Conservation (phyloP, 495 filamentous ascomycete species). For the Aspergillus taichungensis region DNA sequence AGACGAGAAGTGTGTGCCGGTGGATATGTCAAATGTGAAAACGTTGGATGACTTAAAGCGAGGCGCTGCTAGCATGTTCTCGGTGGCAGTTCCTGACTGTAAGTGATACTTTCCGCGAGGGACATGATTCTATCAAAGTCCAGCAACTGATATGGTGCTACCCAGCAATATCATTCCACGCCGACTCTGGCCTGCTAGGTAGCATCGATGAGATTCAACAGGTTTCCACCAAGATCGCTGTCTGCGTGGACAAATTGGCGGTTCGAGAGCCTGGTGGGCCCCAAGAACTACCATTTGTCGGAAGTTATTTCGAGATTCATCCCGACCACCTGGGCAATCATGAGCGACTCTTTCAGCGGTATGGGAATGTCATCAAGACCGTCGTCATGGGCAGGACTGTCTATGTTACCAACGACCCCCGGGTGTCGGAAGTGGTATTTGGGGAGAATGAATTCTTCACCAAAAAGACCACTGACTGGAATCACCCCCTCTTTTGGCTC, state of each 20-base stretch:
- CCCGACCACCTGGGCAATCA: conserved; percentile 52
- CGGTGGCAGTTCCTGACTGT: too few species aligned
- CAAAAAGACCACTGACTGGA: conserved; percentile 36
- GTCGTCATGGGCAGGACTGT: conserved; percentile 40
- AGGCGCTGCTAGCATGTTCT: too few species aligned
- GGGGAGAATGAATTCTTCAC: conserved; percentile 41
- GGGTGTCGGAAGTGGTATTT: conserved; percentile 28
- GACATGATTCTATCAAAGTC: too few species aligned
- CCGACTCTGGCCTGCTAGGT: too few species aligned
- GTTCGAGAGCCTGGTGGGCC: conserved; percentile 38
- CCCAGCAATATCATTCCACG: too few species aligned
- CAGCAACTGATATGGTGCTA: too few species aligned
- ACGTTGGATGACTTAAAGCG: too few species aligned
- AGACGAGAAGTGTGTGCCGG: too few species aligned
- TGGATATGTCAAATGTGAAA: too few species aligned
- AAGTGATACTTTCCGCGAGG: too few species aligned
- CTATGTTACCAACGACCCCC: conserved; percentile 43
- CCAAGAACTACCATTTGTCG: conserved; percentile 37
- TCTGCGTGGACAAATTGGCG: conserved; percentile 23
- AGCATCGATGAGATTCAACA: too few species aligned
- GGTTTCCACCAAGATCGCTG: too few species aligned
- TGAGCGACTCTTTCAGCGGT: conserved; percentile 42
- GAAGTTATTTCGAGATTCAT: conserved; percentile 45
- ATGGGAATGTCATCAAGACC: conserved; percentile 46
- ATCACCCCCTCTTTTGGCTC: conserved; percentile 39